phyloP scores from a whole-genome alignment of 2,329 filamentous ascomycete species.

The Colletotrichum costaricense region DNA sequence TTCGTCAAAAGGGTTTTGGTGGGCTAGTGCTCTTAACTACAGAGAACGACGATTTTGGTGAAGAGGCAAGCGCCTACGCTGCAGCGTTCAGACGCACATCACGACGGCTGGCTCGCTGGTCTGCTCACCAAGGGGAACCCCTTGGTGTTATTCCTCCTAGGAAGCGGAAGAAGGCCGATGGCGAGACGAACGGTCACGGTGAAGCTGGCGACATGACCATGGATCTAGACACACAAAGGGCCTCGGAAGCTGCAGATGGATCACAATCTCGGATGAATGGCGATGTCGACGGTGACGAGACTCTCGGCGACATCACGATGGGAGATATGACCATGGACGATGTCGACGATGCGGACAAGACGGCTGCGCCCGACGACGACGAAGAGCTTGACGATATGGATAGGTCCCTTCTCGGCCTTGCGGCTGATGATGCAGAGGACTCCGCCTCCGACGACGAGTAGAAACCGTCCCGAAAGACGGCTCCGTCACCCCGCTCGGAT shows the following conservation, averaged over 20 bases:
- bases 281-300: slow-evolving; percentile 49
- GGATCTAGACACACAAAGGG: slow-evolving; percentile 46
- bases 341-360: slow-evolving; percentile 52
- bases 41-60: slow-evolving; percentile 81
- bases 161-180: slow-evolving; percentile 51
- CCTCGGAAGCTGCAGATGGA: slow-evolving; percentile 32
- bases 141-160: slow-evolving; percentile 59
- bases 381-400: slow-evolving; percentile 53
- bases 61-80: slow-evolving; percentile 75
- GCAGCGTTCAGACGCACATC: slow-evolving; percentile 72
- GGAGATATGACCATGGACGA: slow-evolving; percentile 61
- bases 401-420: slow-evolving; percentile 32
- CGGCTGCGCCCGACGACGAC: slow-evolving; percentile 42
- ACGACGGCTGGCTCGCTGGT: slow-evolving; percentile 78
- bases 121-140: slow-evolving; percentile 56
- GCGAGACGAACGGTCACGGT: slow-evolving; percentile 27
- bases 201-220: slow-evolving; percentile 39
- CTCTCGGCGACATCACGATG: slow-evolving; percentile 48
- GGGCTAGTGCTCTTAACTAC: slow-evolving; percentile 71
- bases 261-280: slow-evolving; percentile 42
- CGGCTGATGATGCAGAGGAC: slow-evolving; percentile 29
- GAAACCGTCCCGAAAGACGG: neutral
- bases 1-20: slow-evolving; percentile 69
- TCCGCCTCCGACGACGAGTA: slow-evolving; percentile 24
- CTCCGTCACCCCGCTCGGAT: neutral